phyloP scores from a whole-genome alignment of 2,329 filamentous ascomycete genomes.

The Pseudogymnoascus sp. region DNA sequence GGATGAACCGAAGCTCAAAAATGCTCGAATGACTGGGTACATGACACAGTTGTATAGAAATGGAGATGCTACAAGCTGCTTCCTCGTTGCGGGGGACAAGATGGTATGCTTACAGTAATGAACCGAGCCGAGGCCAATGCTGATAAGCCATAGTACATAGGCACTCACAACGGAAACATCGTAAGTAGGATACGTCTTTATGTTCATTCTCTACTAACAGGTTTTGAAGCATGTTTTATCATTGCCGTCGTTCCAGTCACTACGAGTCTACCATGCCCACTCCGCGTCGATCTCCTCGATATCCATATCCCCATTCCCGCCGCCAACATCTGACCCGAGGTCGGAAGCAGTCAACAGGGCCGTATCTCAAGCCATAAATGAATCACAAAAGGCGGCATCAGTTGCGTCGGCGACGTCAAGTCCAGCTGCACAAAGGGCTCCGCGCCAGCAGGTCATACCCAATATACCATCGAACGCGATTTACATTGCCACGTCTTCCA shows the following conservation, averaged over 20 bases:
- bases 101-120: slow-evolving; percentile 54
- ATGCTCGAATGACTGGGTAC: slow-evolving; percentile 75
- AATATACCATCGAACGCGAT: slow-evolving; percentile 82
- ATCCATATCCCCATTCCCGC: slow-evolving; percentile 81
- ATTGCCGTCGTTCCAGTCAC: slow-evolving; percentile 68
- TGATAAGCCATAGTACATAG: slow-evolving; percentile 60
- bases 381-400: slow-evolving; percentile 32
- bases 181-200: slow-evolving; percentile 45
- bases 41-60: slow-evolving; percentile 80
- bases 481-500: slow-evolving; percentile 85
- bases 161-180: slow-evolving; percentile 94
- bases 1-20: slow-evolving; percentile 91
- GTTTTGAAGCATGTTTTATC: slow-evolving; percentile 68
- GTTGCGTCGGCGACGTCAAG: slow-evolving; percentile 39
- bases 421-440: slow-evolving; percentile 42
- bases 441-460: slow-evolving; percentile 51
- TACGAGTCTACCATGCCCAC: slow-evolving; percentile 87
- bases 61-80: slow-evolving; percentile 87
- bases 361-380: slow-evolving; percentile 24
- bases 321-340: slow-evolving; percentile 40
- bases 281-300: slow-evolving; percentile 83
- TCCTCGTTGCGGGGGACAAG: slow-evolving; percentile 88
- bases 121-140: slow-evolving; percentile 15
- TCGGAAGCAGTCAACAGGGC: slow-evolving; percentile 31
- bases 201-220: slow-evolving; percentile 24